Conservation (phyloP, 2,329 filamentous ascomycete genomes). For the Eutypella sp. region DNA sequence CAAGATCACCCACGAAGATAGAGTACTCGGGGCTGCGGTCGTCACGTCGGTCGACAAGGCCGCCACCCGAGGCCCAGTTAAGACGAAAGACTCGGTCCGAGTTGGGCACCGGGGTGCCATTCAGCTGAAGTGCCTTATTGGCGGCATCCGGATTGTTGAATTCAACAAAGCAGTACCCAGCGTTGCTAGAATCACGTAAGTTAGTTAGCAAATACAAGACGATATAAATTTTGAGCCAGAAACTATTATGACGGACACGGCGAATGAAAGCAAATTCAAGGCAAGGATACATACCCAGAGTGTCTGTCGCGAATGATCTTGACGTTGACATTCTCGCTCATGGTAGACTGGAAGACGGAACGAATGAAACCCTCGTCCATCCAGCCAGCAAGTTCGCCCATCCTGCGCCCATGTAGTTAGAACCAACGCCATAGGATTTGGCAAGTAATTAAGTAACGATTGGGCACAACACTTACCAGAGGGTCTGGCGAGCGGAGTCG, state of each 20-base stretch:
- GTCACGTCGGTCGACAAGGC: constrained; percentile 89
- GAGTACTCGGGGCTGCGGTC: constrained; percentile 94
- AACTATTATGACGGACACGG: too few species aligned
- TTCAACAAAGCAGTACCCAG: constrained; percentile 98
- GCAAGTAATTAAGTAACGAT: background rate
- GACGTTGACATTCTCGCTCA: constrained; percentile 92
- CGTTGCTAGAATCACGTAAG: constrained; percentile 60
- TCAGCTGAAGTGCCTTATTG: constrained; percentile 83
- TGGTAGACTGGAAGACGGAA: constrained; percentile 80
- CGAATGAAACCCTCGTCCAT: constrained; percentile 99
- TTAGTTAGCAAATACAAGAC: too few species aligned
- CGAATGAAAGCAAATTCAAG: background rate
- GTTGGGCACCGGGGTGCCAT: constrained; percentile 87
- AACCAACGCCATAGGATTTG: too few species aligned
- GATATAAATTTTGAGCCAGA: too few species aligned
- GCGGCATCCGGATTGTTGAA: constrained; percentile 80
- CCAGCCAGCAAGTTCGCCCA: constrained; percentile 98
- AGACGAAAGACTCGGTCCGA: constrained; percentile 95
- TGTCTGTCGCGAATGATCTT: constrained; percentile 99
- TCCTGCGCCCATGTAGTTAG: constrained; percentile 52
- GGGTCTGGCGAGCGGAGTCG: constrained; percentile 50
- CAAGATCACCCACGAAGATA: constrained; percentile 97
- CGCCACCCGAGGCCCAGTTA: constrained; percentile 97
- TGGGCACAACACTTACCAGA: constrained; percentile 44
- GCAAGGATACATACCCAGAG: constrained; percentile 63